Evolutionary conservation across 2,329 filamentous ascomycete species (phyloP).

Genomic region (Trichoderma atroviride): DNA sequence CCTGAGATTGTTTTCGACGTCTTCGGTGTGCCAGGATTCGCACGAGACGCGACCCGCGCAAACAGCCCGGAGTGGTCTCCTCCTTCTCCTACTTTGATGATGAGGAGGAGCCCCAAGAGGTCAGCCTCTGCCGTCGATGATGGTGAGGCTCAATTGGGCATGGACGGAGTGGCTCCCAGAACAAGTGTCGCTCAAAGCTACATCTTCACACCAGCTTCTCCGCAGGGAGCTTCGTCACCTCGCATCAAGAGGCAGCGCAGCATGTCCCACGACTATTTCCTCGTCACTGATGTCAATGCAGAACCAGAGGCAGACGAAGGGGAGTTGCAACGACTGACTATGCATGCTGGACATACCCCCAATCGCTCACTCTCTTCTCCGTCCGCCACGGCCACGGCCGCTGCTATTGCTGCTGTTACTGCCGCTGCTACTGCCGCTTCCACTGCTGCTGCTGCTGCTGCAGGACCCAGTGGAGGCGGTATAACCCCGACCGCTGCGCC

Average conservation of each 20-base stretch:
- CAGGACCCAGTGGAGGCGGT: slow-evolving; percentile 34
- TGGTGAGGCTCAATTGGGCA: slow-evolving; percentile 58
- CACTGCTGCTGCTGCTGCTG: slow-evolving; percentile 30
- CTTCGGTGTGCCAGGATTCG: neutral
- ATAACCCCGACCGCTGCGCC: slow-evolving; percentile 35
- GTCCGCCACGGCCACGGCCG: slow-evolving; percentile 40
- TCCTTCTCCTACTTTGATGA: neutral
- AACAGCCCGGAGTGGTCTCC: neutral
- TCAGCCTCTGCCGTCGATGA: slow-evolving; percentile 51
- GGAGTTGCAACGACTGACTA: slow-evolving; percentile 56
- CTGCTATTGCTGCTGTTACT: slow-evolving; percentile 28
- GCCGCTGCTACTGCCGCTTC: slow-evolving; percentile 32
- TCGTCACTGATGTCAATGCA: slow-evolving; percentile 38
- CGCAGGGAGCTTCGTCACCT: slow-evolving; percentile 36
- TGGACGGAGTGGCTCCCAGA: slow-evolving; percentile 63
- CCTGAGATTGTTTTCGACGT: neutral
- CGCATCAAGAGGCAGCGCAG: neutral
- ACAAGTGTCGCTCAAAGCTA: slow-evolving; percentile 54
- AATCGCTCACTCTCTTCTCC: slow-evolving; percentile 60
- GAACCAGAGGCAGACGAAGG: slow-evolving; percentile 41
- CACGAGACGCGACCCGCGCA: neutral
- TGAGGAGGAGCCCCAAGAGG: neutral
- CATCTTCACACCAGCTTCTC: slow-evolving; percentile 49
- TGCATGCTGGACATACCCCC: slow-evolving; percentile 66
- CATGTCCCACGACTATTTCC: neutral